These are phyloP conservation scores for Suillus subaureus DNA, from an alignment of 768 basidiomycete genomes.

Conservation along the genomic window DNA sequence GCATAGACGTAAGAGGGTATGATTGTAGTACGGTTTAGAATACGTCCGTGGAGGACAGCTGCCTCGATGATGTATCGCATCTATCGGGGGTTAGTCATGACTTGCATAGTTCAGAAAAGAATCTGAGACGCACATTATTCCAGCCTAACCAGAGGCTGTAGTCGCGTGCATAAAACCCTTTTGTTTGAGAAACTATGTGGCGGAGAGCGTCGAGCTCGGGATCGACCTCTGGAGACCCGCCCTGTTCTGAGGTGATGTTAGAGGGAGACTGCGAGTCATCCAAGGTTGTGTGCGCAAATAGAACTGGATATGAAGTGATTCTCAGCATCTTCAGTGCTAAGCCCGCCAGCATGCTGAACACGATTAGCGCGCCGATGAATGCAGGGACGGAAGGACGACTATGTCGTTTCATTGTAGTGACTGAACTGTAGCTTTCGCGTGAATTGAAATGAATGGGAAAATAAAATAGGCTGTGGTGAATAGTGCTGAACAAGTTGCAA, in stretches of 20 bases:
- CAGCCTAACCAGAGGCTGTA: conserved; percentile 52
- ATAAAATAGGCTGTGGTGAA: conserved; percentile 1
- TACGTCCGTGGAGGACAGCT: conserved; percentile 42
- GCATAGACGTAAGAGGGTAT: conserved; percentile 51
- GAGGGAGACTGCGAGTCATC: conserved; percentile 17
- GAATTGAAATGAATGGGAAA: not conserved
- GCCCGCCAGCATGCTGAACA: conserved; percentile 32
- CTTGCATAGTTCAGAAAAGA: not conserved
- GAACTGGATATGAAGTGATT: conserved; percentile 18
- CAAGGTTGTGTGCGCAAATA: conserved; percentile 11
- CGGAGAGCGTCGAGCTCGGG: conserved; percentile 34
- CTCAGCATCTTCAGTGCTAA: conserved; percentile 24
- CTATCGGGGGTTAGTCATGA: conserved; percentile 22
- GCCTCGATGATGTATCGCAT: conserved; percentile 54
- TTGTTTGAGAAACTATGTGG: conserved; percentile 39
- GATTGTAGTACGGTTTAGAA: conserved; percentile 46
- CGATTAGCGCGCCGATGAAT: conserved; percentile 22
- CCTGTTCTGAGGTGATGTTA: conserved; percentile 13
- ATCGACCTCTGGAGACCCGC: conserved; percentile 10
- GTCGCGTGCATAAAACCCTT: conserved; percentile 48
- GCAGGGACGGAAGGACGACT: not conserved
- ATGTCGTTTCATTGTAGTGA: not conserved
- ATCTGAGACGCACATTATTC: conserved; percentile 41
- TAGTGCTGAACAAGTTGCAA: not conserved
- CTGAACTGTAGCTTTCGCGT: not conserved